These are phyloP conservation scores for Mortierella sp. DNA, from an alignment of 371 early-diverging fungal genomes.

Conservation along the genomic window DNA sequence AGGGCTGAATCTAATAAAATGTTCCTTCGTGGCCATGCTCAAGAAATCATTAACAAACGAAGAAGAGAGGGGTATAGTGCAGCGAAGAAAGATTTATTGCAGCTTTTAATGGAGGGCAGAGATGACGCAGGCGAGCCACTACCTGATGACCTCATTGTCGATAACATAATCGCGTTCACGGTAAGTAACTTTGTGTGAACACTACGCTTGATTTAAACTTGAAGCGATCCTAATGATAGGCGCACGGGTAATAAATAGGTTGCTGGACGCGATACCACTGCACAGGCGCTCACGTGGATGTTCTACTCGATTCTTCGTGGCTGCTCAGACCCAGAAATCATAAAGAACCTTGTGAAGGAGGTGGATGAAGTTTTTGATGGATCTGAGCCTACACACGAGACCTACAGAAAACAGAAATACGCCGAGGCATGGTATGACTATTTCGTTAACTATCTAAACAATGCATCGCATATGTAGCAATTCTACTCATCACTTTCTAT, in stretches of 20 bases:
- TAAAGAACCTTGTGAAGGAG: conserved; percentile 20
- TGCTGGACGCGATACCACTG: conserved; percentile 80
- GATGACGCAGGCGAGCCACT: conserved; percentile 64
- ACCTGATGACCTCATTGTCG: conserved; percentile 63
- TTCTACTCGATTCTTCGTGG: conserved; percentile 61
- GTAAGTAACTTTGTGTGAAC: conserved; percentile 6
- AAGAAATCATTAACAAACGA: conserved; percentile 23
- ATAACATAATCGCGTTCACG: conserved; percentile 74
- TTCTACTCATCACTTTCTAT: too few species aligned
- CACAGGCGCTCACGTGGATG: conserved; percentile 77
- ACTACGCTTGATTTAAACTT: background rate
- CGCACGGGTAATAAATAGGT: conserved; percentile 27
- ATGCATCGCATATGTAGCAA: too few species aligned
- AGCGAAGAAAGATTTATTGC: conserved; percentile 64
- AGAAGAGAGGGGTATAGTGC: conserved; percentile 31
- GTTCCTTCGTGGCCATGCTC: background rate
- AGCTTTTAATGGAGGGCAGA: conserved; percentile 65
- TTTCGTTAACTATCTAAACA: too few species aligned
- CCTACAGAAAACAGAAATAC: conserved; percentile 30
- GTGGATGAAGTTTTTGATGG: conserved; percentile 30
- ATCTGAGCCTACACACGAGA: conserved; percentile 21
- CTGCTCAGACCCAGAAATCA: conserved; percentile 8
- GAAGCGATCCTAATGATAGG: conserved; percentile 68
- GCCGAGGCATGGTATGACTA: conserved; percentile 37
- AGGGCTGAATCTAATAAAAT: conserved; percentile 2